These are phyloP conservation scores for Pterocarpus santalinus DNA, from an alignment of 306 rosid species.

Conservation along the genomic window DNA sequence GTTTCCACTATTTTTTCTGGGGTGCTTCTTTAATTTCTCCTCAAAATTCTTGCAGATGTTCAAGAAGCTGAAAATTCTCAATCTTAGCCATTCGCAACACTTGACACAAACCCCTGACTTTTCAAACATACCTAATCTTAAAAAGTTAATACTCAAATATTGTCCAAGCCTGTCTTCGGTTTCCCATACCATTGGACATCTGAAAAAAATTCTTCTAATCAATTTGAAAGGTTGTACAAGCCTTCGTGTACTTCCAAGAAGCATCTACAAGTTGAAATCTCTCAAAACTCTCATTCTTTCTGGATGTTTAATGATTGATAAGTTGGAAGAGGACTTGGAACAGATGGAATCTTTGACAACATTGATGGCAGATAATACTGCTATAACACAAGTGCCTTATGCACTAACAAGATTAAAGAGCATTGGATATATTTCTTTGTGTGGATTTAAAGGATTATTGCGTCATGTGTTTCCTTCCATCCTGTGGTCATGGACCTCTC, in stretches of 20 bases:
- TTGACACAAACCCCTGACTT: constrained; percentile 42
- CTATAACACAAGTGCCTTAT: constrained; percentile 5
- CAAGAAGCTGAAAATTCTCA: constrained; percentile 38
- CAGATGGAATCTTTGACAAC: constrained; percentile 6
- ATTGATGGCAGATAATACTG: neutral
- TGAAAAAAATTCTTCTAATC: neutral
- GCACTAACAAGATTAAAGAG: neutral
- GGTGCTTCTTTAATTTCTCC: too few species aligned
- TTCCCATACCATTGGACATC: constrained; percentile 29
- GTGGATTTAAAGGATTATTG: constrained; percentile 40
- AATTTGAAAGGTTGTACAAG: constrained; percentile 31
- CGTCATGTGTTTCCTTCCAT: constrained; percentile 28
- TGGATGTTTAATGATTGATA: constrained; percentile 10
- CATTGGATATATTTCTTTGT: constrained; percentile 32
- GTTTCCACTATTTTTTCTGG: neutral
- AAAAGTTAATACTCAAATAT: constrained; percentile 38
- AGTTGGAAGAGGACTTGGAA: constrained; percentile 1
- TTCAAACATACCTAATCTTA: constrained; percentile 37
- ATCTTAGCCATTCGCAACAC: constrained; percentile 41
- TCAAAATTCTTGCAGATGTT: constrained; percentile 14
- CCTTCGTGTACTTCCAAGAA: constrained; percentile 38
- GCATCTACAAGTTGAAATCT: constrained; percentile 25
- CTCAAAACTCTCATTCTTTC: constrained; percentile 28
- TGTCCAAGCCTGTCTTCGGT: constrained; percentile 27
- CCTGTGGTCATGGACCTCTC: constrained; percentile 27